Conservation (phyloP, 1,139 yeast genomes). For the Taphrina confusa region DNA sequence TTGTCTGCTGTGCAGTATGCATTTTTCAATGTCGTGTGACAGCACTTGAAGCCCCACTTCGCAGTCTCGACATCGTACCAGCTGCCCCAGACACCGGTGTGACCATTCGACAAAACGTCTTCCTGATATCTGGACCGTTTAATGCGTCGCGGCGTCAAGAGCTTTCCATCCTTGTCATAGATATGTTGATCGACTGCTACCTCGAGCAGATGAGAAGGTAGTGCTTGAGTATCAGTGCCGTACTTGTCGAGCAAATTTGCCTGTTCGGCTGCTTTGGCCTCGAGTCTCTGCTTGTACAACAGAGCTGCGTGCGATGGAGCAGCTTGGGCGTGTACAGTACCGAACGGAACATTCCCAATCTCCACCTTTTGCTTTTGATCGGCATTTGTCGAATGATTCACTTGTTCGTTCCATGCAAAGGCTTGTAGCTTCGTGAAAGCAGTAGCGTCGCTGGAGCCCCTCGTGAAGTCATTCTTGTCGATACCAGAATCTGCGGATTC, state of each 20-base stretch:
- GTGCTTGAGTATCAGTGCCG: conserved; percentile 15
- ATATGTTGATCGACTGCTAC: conserved; percentile 38
- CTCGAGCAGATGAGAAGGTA: conserved; percentile 21
- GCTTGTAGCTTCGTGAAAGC: conserved; percentile 37
- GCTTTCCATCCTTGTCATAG: conserved; percentile 26
- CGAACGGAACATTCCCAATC: conserved; percentile 1
- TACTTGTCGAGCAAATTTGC: conserved; percentile 44
- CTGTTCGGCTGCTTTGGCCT: conserved; percentile 45
- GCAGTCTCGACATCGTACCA: conserved; percentile 50
- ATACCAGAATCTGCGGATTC: conserved; percentile 16
- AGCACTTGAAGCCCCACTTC: conserved; percentile 56
- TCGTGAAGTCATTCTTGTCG: conserved; percentile 52
- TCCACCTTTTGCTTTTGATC: not conserved
- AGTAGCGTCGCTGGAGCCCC: conserved; percentile 52
- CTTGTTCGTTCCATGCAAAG: conserved; percentile 48
- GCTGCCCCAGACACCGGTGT: conserved; percentile 54
- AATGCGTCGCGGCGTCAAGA: conserved; percentile 14
- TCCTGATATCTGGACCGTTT: conserved; percentile 46
- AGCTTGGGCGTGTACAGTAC: conserved; percentile 53
- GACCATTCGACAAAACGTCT: conserved; percentile 50
- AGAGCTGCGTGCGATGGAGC: conserved; percentile 62
- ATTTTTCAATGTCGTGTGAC: conserved; percentile 49
- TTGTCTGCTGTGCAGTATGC: conserved; percentile 45
- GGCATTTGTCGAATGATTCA: conserved; percentile 48
- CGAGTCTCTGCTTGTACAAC: conserved; percentile 50